phyloP scores from a whole-genome alignment of 2,329 filamentous ascomycete genomes.

The Eurotiales sp. region DNA sequence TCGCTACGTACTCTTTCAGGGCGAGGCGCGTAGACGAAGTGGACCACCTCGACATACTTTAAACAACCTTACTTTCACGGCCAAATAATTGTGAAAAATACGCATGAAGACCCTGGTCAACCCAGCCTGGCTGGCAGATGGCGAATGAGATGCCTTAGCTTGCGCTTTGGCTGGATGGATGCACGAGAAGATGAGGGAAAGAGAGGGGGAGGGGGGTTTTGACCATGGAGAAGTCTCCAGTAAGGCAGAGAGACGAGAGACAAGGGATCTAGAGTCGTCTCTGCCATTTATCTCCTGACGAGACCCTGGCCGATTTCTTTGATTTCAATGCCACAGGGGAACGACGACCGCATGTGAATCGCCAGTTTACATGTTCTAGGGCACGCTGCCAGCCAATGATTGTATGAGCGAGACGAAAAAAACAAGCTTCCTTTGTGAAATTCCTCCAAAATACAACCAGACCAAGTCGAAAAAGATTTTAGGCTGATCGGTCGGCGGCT shows the following conservation, averaged over 20 bases:
- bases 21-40: slow-evolving; percentile 6
- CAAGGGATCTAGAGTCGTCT: neutral
- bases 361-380: neutral
- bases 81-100: neutral
- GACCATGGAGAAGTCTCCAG: too few relatives aligned
- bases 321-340: neutral
- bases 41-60: slow-evolving; percentile 9
- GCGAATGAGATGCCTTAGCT: neutral
- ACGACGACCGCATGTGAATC: neutral
- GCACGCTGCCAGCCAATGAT: slow-evolving; percentile 5
- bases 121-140: neutral
- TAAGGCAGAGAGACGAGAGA: too few relatives aligned
- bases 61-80: slow-evolving; percentile 2
- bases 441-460: too few relatives aligned
- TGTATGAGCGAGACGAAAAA: neutral
- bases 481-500: neutral
- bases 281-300: neutral
- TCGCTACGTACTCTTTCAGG: slow-evolving; percentile 1
- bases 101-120: neutral
- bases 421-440: slow-evolving; percentile 10
- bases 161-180: neutral
- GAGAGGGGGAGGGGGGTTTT: neutral
- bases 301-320: neutral
- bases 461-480: too few relatives aligned
- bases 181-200: neutral